phyloP scores from a whole-genome alignment of 2,329 filamentous ascomycete species.

The Penicillium sp. region DNA sequence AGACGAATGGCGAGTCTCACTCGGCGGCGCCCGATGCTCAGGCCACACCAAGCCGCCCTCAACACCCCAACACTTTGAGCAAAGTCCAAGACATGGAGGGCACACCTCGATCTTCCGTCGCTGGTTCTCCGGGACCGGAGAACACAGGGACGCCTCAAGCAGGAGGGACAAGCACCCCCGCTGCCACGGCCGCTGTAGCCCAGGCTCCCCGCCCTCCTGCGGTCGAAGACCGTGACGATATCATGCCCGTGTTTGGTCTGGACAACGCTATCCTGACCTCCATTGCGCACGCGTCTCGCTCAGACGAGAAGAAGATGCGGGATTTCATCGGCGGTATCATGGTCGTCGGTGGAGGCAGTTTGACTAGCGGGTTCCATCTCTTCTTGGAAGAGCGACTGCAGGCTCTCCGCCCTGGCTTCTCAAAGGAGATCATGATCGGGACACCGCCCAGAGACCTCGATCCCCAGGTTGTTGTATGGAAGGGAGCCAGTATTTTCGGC shows the following conservation, averaged over 20 bases:
- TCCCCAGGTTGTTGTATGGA: constrained; percentile 96
- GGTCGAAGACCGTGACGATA: constrained; percentile 67
- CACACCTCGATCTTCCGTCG: constrained; percentile 80
- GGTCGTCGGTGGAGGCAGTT: constrained; percentile 81
- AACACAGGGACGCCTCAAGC: constrained; percentile 64
- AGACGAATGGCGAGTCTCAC: constrained; percentile 38
- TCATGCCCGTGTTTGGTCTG: constrained; percentile 77
- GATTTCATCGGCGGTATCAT: constrained; percentile 89
- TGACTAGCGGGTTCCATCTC: constrained; percentile 73
- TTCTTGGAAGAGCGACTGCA: constrained; percentile 82
- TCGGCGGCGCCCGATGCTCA: constrained; percentile 29
- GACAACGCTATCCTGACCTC: constrained; percentile 87
- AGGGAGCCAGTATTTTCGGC: constrained; percentile 94
- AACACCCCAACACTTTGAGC: constrained; percentile 67
- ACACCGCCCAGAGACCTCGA: constrained; percentile 87
- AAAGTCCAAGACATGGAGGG: constrained; percentile 67
- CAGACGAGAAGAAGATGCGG: constrained; percentile 87
- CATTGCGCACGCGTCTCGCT: constrained; percentile 80
- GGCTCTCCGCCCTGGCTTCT: constrained; percentile 57
- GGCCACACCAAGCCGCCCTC: constrained; percentile 50
- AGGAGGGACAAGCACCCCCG: constrained; percentile 42
- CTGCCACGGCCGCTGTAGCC: constrained; percentile 29
- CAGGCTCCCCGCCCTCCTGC: constrained; percentile 40
- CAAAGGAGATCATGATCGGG: constrained; percentile 66
- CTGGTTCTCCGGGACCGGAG: constrained; percentile 83